Conservation (phyloP, 2,329 filamentous ascomycete genomes). For the Phaeosphaeriaceae sp. region DNA sequence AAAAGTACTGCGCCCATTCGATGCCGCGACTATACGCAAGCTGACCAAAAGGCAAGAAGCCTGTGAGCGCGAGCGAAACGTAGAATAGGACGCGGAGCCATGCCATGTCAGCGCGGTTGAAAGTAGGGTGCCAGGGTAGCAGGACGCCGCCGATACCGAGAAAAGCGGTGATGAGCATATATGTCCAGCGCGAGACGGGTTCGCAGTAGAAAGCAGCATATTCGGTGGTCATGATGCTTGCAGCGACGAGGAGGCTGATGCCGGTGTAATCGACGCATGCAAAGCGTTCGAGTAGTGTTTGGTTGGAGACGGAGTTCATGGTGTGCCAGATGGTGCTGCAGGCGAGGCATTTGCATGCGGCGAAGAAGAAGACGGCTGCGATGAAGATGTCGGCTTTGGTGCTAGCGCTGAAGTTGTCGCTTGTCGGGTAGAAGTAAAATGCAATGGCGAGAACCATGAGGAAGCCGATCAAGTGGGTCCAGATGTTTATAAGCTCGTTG, state of each 20-base stretch:
- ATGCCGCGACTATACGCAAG: slow-evolving; percentile 77
- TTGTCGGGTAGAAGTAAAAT: slow-evolving; percentile 94
- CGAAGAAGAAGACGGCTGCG: slow-evolving; percentile 93
- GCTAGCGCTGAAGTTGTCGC: slow-evolving; percentile 83
- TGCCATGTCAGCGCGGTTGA: slow-evolving; percentile 90
- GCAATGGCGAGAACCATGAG: slow-evolving; percentile 85
- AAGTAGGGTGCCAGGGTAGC: slow-evolving; percentile 92
- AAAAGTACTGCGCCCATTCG: slow-evolving; percentile 87
- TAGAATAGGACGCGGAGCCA: slow-evolving; percentile 94
- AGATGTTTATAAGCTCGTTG: slow-evolving; percentile 97
- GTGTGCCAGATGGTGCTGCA: slow-evolving; percentile 99
- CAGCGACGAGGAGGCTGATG: slow-evolving; percentile 91
- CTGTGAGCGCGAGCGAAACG: slow-evolving; percentile 82
- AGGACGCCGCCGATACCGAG: slow-evolving; percentile 88
- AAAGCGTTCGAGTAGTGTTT: slow-evolving; percentile 88
- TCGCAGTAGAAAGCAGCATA: slow-evolving; percentile 99
- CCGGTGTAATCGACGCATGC: slow-evolving; percentile 98
- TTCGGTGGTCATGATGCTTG: slow-evolving; percentile 96
- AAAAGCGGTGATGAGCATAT: slow-evolving; percentile 80
- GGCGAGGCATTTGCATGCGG: slow-evolving; percentile 90
- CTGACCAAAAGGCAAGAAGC: slow-evolving; percentile 87
- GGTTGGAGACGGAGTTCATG: slow-evolving; percentile 94
- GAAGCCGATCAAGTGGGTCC: slow-evolving; percentile 92
- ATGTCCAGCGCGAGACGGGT: slow-evolving; percentile 81
- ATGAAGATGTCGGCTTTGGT: slow-evolving; percentile 89